These are phyloP conservation scores for Fusarium torreyae DNA, from an alignment of 2,329 filamentous ascomycete species.

Conservation along the genomic window DNA sequence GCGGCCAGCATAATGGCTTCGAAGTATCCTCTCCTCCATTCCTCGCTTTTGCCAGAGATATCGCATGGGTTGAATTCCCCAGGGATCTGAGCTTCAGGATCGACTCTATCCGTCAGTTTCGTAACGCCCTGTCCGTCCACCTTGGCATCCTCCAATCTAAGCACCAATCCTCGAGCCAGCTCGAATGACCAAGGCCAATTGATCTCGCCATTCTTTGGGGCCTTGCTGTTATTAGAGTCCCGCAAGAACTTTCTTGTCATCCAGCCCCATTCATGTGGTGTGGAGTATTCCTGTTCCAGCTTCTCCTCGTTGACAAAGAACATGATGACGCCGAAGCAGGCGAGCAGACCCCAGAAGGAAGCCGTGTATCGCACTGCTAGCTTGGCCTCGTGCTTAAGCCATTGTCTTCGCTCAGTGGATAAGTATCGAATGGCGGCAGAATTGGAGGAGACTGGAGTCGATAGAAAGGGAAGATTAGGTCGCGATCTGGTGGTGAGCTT, in stretches of 20 bases:
- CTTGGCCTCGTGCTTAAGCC: slow-evolving; percentile 79
- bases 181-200: slow-evolving; percentile 79
- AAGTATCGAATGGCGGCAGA: slow-evolving; percentile 77
- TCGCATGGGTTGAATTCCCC: slow-evolving; percentile 77
- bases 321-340: slow-evolving; percentile 72
- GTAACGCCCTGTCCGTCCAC: slow-evolving; percentile 77
- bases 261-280: slow-evolving; percentile 85
- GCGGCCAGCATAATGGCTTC: slow-evolving; percentile 84
- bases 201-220: slow-evolving; percentile 66
- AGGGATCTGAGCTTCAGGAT: slow-evolving; percentile 77
- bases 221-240: slow-evolving; percentile 72
- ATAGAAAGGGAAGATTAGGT: slow-evolving; percentile 64
- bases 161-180: slow-evolving; percentile 72
- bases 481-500: slow-evolving; percentile 53
- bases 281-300: slow-evolving; percentile 82
- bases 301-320: slow-evolving; percentile 80
- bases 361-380: slow-evolving; percentile 77
- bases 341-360: slow-evolving; percentile 75
- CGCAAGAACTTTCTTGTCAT: slow-evolving; percentile 78
- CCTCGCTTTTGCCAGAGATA: slow-evolving; percentile 80
- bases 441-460: slow-evolving; percentile 61
- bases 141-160: slow-evolving; percentile 77
- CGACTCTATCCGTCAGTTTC: slow-evolving; percentile 72
- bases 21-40: slow-evolving; percentile 90
- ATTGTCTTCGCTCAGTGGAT: slow-evolving; percentile 82